Base-by-base conservation (phyloP, 345 rosid genomes). In the Acer saccharum region DNA sequence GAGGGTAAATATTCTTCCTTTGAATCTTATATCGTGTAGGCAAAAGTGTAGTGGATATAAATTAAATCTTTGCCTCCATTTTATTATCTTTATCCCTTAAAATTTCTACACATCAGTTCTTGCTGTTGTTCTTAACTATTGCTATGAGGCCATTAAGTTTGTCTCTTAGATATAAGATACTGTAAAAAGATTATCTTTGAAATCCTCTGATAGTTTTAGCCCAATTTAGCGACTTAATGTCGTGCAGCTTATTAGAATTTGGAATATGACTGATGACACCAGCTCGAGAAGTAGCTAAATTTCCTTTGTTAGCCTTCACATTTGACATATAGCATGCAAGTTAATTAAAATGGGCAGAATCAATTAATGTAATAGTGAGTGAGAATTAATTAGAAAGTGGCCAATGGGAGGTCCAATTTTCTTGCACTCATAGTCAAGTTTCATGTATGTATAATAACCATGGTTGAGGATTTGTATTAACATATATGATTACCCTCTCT, bases 1-100 rank as follows among this genome's bases (percentile, higher is more conserved):
- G 12, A 32, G 35, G 65, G 75, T 71, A 58, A 71, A 18, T 29
- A 14, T 17, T 71, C 75, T 25, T 71, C 46, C 27, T 35, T 67
- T 0, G 12, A 13, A 41, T 39, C 52, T 39, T 18, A 67, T 35
- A 66, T 16, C 2, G 46, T 43, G 46, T 11, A 43, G 46, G 46
- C 46, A 43, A 43, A 43, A 43, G 46, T 43, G 46, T 43, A 43
- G 46, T 43, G 11, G 46, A 43, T 43, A 43, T 43, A 43, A 8
- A 43, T 43, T 9, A 43, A 43, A 43, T 43, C 50, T 46, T 46
- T 46, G 10, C 50, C 13, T 10, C 50, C 50, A 0, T 46, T 46
- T 10, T 0, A 46, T 46, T 46, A 46, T 46, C 50, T 46, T 46
- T 46, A 0, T 46, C 50, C 14, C 50, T 46, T 46, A 9, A 44